Evolutionary conservation across 1,139 yeast genomes (phyloP).

Genomic region (Candida pseudoviswanathii): DNA sequence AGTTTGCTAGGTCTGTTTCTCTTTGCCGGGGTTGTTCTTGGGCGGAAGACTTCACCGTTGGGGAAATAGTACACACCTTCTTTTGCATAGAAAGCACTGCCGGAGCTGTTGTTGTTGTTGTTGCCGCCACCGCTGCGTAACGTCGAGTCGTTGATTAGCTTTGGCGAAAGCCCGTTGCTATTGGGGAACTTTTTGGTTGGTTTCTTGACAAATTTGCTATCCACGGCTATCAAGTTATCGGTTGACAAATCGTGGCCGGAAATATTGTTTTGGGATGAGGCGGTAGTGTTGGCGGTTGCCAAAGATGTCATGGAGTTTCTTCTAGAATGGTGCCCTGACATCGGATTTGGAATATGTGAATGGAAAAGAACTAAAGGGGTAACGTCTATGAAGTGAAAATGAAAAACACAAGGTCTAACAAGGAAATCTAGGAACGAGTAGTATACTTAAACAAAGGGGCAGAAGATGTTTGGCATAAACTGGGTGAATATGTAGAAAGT

Average conservation of each 20-base stretch:
- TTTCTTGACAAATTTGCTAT: constrained; percentile 39
- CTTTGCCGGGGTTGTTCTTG: constrained; percentile 41
- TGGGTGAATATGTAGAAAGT: background rate
- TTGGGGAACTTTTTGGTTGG: constrained; percentile 26
- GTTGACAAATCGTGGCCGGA: constrained; percentile 33
- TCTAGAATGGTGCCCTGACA: constrained; percentile 18
- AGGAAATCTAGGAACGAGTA: background rate
- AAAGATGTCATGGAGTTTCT: constrained; percentile 39
- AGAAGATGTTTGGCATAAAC: background rate
- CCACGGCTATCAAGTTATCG: constrained; percentile 39
- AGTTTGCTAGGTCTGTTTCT: constrained; percentile 41
- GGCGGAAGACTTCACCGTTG: constrained; percentile 57
- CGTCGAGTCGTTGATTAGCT: constrained; percentile 4
- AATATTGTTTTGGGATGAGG: constrained; percentile 5
- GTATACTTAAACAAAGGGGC: background rate
- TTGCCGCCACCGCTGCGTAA: constrained; percentile 2
- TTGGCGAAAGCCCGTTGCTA: constrained; percentile 16
- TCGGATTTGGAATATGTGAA: background rate
- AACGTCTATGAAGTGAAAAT: background rate
- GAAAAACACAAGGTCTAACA: background rate
- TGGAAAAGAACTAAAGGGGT: background rate
- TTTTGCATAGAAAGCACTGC: constrained; percentile 11
- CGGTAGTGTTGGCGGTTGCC: constrained; percentile 22
- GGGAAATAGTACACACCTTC: constrained; percentile 44
- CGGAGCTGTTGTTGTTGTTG: background rate